phyloP scores from a whole-genome alignment of 2,329 filamentous ascomycete species.

The Neonectria coccinea region DNA sequence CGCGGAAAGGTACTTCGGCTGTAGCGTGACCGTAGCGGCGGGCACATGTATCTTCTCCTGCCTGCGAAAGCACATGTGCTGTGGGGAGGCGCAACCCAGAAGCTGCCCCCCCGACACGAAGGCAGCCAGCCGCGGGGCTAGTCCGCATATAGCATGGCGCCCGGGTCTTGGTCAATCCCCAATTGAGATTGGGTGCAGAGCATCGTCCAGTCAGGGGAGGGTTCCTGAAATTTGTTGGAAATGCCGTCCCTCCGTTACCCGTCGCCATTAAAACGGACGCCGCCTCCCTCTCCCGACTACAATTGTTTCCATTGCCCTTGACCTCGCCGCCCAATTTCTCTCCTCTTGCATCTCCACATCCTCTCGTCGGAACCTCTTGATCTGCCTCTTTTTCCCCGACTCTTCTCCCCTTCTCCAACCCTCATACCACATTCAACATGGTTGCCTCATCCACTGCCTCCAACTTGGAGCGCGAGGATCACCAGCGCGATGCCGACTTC shows the following conservation, averaged over 20 bases:
- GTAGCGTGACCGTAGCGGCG: background rate
- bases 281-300: constrained; percentile 19
- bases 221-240: constrained; percentile 47
- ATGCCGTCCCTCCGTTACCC: constrained; percentile 37
- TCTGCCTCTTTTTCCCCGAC: constrained; percentile 20
- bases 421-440: constrained; percentile 55
- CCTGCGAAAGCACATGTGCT: constrained; percentile 20
- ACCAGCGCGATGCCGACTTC: constrained; percentile 88
- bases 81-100: constrained; percentile 29
- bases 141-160: constrained; percentile 34
- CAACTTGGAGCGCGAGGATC: constrained; percentile 83
- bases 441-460: constrained; percentile 53
- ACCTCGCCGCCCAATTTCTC: constrained; percentile 15
- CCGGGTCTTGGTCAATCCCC: constrained; percentile 39
- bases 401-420: constrained; percentile 28
- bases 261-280: constrained; percentile 43
- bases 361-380: constrained; percentile 15
- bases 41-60: constrained; percentile 15
- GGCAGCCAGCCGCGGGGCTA: constrained; percentile 36
- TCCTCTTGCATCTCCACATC: constrained; percentile 3
- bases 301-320: constrained; percentile 31
- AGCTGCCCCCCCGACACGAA: constrained; percentile 34
- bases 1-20: constrained; percentile 15
- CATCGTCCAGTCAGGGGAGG: constrained; percentile 45
- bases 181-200: constrained; percentile 45